Percentiles rank a stretch among this genome's conserved stretches.
Conservation (phyloP, 106 monocot genomes). For the Acorus calamus region DNA sequence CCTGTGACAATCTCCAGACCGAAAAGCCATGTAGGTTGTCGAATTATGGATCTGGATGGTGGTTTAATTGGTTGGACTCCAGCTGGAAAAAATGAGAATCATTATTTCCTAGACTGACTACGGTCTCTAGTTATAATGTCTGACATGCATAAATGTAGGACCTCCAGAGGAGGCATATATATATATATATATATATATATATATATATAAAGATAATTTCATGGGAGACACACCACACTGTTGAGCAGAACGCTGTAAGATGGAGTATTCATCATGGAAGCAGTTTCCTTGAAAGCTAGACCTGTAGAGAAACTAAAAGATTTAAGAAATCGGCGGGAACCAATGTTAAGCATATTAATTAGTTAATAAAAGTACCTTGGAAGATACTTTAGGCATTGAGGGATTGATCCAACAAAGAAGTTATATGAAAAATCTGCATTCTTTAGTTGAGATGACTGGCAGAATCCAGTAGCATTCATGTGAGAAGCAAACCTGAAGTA, state of each 20-base stretch:
- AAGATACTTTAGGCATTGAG: constrained; percentile 47
- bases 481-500: constrained; percentile 20
- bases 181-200: too few species aligned
- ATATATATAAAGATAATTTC: background rate
- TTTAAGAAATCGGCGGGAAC: constrained; percentile 7
- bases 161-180: too few species aligned
- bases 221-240: constrained; percentile 40
- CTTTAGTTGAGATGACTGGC: constrained; percentile 28
- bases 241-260: constrained; percentile 31
- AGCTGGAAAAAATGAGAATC: too few species aligned
- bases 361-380: constrained; percentile 38
- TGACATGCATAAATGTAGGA: too few species aligned
- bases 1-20: constrained; percentile 64
- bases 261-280: constrained; percentile 33
- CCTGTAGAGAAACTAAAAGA: constrained; percentile 26
- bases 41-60: constrained; percentile 1
- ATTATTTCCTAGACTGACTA: too few species aligned
- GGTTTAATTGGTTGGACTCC: background rate
- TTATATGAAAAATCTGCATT: constrained; percentile 81
- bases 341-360: background rate
- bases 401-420: constrained; percentile 64
- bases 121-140: too few species aligned
- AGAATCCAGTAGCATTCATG: constrained; percentile 32
- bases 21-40: constrained; percentile 73
- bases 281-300: constrained; percentile 72